Percentiles rank a stretch among this genome's conserved stretches.
Conservation (phyloP, 1,139 yeast genomes). For the Hyphopichia khmerensis region DNA sequence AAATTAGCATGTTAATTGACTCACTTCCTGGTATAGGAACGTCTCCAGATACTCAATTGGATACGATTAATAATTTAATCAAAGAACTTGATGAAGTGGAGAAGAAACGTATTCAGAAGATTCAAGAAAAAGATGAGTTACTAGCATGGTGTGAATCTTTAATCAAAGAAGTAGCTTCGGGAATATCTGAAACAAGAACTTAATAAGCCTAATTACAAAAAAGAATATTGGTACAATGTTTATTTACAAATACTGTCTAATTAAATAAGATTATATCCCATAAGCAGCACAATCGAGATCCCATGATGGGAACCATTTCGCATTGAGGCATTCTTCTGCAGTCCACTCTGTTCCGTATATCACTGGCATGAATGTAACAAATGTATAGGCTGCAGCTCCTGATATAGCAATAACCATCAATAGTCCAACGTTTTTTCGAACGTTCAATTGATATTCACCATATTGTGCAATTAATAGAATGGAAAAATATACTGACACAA, state of each 20-base stretch:
- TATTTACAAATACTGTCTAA: background rate
- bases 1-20: slow-evolving; percentile 81
- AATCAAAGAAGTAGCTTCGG: slow-evolving; percentile 60
- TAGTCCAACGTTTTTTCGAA: slow-evolving; percentile 18
- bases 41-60: slow-evolving; percentile 71
- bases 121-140: slow-evolving; percentile 65
- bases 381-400: slow-evolving; percentile 17
- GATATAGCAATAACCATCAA: slow-evolving; percentile 14
- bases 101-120: slow-evolving; percentile 53
- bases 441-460: slow-evolving; percentile 27
- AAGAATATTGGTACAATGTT: background rate
- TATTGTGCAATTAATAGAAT: slow-evolving; percentile 32
- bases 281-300: slow-evolving; percentile 32
- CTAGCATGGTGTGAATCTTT: slow-evolving; percentile 66
- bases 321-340: slow-evolving; percentile 19
- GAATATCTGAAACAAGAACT: slow-evolving; percentile 42
- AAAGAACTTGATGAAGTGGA: slow-evolving; percentile 64
- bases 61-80: slow-evolving; percentile 62
- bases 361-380: slow-evolving; percentile 25
- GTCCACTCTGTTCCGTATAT: slow-evolving; percentile 39
- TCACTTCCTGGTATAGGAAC: slow-evolving; percentile 93
- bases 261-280: background rate
- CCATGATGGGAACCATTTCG: slow-evolving; percentile 37
- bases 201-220: no score
- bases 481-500: slow-evolving; percentile 34